phyloP scores from a whole-genome alignment of 306 rosid genomes.

The Prunus kanzakura region DNA sequence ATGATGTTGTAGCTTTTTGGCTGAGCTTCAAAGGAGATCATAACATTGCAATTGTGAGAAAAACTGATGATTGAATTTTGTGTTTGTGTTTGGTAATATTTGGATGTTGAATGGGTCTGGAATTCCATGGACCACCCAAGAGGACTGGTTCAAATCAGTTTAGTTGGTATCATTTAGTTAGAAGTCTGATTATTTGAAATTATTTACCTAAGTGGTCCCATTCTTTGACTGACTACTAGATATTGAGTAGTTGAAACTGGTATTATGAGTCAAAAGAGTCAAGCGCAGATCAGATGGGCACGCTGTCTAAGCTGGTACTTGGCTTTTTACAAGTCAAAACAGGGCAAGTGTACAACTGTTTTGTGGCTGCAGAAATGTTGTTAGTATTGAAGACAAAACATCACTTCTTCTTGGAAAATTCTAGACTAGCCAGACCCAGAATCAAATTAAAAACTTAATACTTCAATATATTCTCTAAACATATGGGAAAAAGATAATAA shows the following conservation, averaged over 20 bases:
- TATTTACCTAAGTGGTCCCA: background rate
- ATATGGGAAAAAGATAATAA: no score
- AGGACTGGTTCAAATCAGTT: background rate
- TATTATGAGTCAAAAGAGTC: constrained; percentile 33
- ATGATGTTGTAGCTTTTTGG: background rate
- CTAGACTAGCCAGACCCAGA: background rate
- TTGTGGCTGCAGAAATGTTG: constrained; percentile 30
- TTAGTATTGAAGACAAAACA: constrained; percentile 28
- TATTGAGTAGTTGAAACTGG: constrained; percentile 25
- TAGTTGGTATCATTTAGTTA: background rate
- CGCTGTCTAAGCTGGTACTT: constrained; percentile 16
- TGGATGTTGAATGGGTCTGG: background rate
- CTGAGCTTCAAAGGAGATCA: background rate
- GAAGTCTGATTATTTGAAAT: background rate
- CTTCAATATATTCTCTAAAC: no score
- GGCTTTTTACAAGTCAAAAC: constrained; percentile 42
- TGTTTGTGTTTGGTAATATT: background rate
- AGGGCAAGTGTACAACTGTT: constrained; percentile 18
- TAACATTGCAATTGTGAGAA: background rate
- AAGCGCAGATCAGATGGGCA: constrained; percentile 31
- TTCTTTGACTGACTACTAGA: background rate
- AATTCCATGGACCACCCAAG: background rate
- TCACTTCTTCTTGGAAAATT: constrained; percentile 2
- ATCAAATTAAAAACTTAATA: no score
- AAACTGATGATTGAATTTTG: background rate